phyloP scores from a whole-genome alignment of 805 yeast species.

The Limtongia smithiae region DNA sequence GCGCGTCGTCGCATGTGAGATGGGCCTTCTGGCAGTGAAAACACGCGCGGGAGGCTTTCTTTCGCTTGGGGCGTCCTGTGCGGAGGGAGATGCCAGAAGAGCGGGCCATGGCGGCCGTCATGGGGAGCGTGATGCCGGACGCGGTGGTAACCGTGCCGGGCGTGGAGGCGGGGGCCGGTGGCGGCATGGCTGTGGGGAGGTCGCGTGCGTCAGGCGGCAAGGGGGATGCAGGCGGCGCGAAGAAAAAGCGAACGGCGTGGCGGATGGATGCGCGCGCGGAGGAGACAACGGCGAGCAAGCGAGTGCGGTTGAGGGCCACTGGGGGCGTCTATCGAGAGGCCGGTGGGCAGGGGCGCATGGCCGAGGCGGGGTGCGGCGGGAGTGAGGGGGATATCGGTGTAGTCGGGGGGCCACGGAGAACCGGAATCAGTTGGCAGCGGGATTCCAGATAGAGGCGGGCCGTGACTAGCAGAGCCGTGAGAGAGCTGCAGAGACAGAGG shows the following conservation, averaged over 20 bases:
- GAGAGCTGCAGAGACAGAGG: too few species aligned
- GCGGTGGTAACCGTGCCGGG: slow-evolving; percentile 20
- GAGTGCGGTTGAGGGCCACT: slow-evolving; percentile 9
- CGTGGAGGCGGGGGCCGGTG: not conserved
- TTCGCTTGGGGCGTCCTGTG: slow-evolving; percentile 45
- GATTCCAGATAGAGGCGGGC: too few species aligned
- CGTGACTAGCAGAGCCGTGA: too few species aligned
- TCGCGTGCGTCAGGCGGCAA: too few species aligned
- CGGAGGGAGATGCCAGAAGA: slow-evolving; percentile 30
- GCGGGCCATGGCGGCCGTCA: slow-evolving; percentile 29
- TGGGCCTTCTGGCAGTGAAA: slow-evolving; percentile 87
- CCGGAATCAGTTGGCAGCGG: too few species aligned
- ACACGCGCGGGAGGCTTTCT: slow-evolving; percentile 84
- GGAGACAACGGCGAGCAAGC: not conserved
- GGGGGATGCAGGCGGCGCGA: too few species aligned
- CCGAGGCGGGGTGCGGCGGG: too few species aligned
- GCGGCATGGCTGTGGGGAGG: not conserved
- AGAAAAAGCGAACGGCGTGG: not conserved
- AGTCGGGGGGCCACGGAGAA: too few species aligned
- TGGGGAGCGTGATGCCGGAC: slow-evolving; percentile 24
- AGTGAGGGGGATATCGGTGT: too few species aligned
- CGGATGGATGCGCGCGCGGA: not conserved
- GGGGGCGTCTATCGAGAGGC: too few species aligned
- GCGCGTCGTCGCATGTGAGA: slow-evolving; percentile 78
- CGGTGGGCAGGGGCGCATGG: too few species aligned